phyloP scores from a whole-genome alignment of 331 rosid species.

The Rosa hybrid region DNA sequence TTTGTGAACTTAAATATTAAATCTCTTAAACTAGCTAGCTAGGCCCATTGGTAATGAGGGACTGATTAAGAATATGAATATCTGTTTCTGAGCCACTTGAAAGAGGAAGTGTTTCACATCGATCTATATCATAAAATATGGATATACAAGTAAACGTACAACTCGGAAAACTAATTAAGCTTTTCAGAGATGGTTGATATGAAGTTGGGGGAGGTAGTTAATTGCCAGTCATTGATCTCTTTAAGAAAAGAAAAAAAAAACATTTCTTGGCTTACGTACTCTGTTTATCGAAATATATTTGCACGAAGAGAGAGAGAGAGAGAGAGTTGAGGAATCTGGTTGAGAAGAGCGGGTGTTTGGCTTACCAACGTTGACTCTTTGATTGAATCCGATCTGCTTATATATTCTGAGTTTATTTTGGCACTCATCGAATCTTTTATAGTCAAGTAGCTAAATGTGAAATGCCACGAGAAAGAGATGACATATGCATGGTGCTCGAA shows the following conservation, averaged over 20 bases:
- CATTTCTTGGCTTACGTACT: slow-evolving; percentile 1
- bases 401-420: not conserved
- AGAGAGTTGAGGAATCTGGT: slow-evolving; percentile 14
- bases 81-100: not conserved
- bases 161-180: not conserved
- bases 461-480: not conserved
- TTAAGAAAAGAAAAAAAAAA: not conserved
- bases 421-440: not conserved
- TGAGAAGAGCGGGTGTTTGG: slow-evolving; percentile 29
- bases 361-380: slow-evolving; percentile 37
- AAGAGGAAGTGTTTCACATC: not conserved
- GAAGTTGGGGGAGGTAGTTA: slow-evolving; percentile 24
- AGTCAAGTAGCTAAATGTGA: not conserved
- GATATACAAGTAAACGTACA: not conserved
- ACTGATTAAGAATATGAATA: no score
- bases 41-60: no score
- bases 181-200: slow-evolving; percentile 11
- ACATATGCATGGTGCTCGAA: not conserved
- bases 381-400: not conserved
- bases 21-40: no score
- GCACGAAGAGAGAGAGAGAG: not conserved
- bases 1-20: no score
- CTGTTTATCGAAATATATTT: slow-evolving; percentile 4
- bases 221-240: slow-evolving; percentile 10
- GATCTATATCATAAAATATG: not conserved